phyloP scores from a whole-genome alignment of 495 filamentous ascomycete species.

The Neurospora pannonica region DNA sequence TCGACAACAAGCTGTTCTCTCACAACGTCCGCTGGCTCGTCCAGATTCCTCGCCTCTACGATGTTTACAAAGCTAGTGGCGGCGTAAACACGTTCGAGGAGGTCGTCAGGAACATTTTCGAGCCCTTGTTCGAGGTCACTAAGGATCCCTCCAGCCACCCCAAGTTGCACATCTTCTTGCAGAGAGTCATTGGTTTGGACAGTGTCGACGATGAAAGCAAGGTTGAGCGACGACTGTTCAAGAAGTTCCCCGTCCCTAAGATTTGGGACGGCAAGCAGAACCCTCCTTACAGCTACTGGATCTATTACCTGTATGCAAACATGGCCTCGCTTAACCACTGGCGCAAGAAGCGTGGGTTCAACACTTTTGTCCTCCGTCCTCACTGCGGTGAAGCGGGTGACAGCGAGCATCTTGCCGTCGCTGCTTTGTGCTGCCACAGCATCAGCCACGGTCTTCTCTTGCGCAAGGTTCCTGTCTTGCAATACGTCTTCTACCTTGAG shows the following conservation, averaged over 20 bases:
- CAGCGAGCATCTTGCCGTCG: conserved; percentile 88
- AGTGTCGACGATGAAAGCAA: conserved; percentile 99
- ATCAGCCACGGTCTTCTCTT: conserved; percentile 93
- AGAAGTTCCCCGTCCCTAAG: conserved; percentile 84
- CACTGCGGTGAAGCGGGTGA: conserved; percentile 97
- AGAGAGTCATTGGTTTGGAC: conserved; percentile 92
- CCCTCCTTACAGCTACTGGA: conserved; percentile 97
- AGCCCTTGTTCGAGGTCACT: conserved; percentile 91
- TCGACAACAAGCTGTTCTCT: conserved; percentile 95
- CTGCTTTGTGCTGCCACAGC: conserved; percentile 88
- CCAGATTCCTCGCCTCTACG: conserved; percentile 88
- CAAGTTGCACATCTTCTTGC: conserved; percentile 89
- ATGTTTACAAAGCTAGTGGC: conserved; percentile 83
- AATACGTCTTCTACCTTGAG: conserved; percentile 96
- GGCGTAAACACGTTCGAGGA: conserved; percentile 86
- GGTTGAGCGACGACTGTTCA: conserved; percentile 78
- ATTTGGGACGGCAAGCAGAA: conserved; percentile 89
- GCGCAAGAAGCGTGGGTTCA: conserved; percentile 87
- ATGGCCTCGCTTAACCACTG: conserved; percentile 85
- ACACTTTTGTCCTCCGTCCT: conserved; percentile 85
- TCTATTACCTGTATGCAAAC: conserved; percentile 94
- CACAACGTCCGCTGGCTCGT: conserved; percentile 97
- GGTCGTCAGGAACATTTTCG: conserved; percentile 84
- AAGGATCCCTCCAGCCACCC: conserved; percentile 77
- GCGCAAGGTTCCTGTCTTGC: conserved; percentile 85